Conservation (phyloP, 495 filamentous ascomycete species). For the Penicillium paxilli region DNA sequence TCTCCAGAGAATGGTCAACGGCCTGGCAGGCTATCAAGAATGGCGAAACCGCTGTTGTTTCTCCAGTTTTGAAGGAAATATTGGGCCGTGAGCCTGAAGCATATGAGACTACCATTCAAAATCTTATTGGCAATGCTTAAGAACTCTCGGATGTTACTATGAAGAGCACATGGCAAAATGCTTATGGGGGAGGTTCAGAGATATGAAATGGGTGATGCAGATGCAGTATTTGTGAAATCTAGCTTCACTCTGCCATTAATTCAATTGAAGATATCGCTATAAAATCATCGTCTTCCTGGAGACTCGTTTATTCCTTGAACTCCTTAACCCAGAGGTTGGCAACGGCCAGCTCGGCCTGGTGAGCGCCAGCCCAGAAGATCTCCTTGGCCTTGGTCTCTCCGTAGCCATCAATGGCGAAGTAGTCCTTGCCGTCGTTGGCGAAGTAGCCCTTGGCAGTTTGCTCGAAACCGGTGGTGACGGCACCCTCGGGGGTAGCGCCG, state of each 20-base stretch:
- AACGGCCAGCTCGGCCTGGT: slow-evolving; percentile 20
- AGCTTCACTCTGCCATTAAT: no score
- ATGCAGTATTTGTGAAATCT: no score
- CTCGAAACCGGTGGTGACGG: slow-evolving; percentile 25
- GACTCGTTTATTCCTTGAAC: slow-evolving; percentile 16
- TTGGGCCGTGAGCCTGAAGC: slow-evolving; percentile 41
- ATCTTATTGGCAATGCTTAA: slow-evolving; percentile 2
- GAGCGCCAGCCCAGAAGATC: slow-evolving; percentile 30
- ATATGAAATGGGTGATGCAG: no score
- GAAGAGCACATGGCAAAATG: no score
- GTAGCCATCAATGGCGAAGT: slow-evolving; percentile 29
- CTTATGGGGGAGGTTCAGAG: no score
- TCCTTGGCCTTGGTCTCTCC: slow-evolving; percentile 19
- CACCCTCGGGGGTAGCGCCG: slow-evolving; percentile 26
- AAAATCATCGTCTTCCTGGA: no score
- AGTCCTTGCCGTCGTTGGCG: slow-evolving; percentile 25
- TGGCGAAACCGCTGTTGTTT: slow-evolving; percentile 42
- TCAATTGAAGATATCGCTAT: no score
- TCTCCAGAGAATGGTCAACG: slow-evolving; percentile 36
- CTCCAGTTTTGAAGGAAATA: slow-evolving; percentile 28
- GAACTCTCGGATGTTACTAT: not conserved
- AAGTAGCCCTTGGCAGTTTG: slow-evolving; percentile 30
- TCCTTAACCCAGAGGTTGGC: slow-evolving; percentile 33
- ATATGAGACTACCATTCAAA: slow-evolving; percentile 29
- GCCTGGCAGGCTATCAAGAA: slow-evolving; percentile 43